These are phyloP conservation scores for Litchi chinensis DNA, from an alignment of 345 rosid genomes.

Conservation along the genomic window DNA sequence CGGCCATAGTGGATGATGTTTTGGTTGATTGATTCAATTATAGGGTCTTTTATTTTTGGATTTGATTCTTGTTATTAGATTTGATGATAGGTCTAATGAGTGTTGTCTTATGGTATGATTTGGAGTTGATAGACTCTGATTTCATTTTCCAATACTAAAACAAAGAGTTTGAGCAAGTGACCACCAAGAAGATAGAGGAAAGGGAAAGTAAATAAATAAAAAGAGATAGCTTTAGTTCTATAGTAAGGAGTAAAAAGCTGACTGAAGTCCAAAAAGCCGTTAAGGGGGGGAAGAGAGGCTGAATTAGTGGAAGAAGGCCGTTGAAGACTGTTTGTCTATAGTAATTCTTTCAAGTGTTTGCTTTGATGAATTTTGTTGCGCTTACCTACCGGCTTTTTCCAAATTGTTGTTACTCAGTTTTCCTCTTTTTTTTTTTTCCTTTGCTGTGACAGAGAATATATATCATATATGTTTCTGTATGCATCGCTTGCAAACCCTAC, in stretches of 20 bases:
- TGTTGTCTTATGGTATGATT: slow-evolving; percentile 29
- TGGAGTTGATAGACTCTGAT: slow-evolving; percentile 32
- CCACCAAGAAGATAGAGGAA: slow-evolving; percentile 28
- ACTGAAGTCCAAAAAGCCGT: slow-evolving; percentile 33
- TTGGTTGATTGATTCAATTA: slow-evolving; percentile 32
- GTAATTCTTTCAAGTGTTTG: slow-evolving; percentile 36
- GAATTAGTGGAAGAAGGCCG: slow-evolving; percentile 25
- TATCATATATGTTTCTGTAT: slow-evolving; percentile 10
- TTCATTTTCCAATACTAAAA: slow-evolving; percentile 31
- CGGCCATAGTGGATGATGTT: slow-evolving; percentile 28
- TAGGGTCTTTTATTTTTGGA: slow-evolving; percentile 8
- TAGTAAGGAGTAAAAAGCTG: slow-evolving; percentile 33
- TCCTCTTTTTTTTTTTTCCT: slow-evolving; percentile 9
- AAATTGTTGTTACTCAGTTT: slow-evolving; percentile 15
- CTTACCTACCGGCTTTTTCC: neutral
- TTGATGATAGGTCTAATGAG: slow-evolving; percentile 24
- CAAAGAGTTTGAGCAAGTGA: slow-evolving; percentile 25
- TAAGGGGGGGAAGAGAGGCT: slow-evolving; percentile 25
- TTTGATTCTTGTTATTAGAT: slow-evolving; percentile 27
- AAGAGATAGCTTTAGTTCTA: slow-evolving; percentile 32
- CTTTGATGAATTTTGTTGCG: slow-evolving; percentile 25
- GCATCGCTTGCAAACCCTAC: slow-evolving; percentile 32
- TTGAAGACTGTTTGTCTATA: slow-evolving; percentile 35
- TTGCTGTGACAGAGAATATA: slow-evolving; percentile 20
- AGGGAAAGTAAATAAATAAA: slow-evolving; percentile 31